These are phyloP conservation scores for Thelonectria discophora DNA, from an alignment of 2,329 filamentous ascomycete species.

Conservation along the genomic window DNA sequence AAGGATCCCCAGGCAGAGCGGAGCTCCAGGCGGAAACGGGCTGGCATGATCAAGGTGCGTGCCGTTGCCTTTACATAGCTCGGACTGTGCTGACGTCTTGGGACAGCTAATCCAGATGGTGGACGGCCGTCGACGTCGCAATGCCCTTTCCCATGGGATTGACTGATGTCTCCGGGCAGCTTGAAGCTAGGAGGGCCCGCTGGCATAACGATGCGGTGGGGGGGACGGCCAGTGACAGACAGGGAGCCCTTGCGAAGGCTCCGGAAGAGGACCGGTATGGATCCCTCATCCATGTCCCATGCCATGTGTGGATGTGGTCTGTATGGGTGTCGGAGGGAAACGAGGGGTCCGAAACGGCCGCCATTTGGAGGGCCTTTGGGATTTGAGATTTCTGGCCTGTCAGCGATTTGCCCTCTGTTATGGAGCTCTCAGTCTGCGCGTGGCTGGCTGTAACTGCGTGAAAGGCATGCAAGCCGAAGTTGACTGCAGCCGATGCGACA, in stretches of 20 bases:
- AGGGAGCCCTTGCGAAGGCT: conserved; percentile 40
- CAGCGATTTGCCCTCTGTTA: conserved; percentile 12
- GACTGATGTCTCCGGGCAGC: conserved; percentile 36
- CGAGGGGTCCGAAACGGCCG: conserved; percentile 14
- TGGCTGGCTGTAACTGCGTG: conserved; percentile 12
- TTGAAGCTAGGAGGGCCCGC: conserved; percentile 23
- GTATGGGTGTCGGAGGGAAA: conserved; percentile 12
- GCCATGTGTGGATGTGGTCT: conserved; percentile 13
- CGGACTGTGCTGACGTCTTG: conserved; percentile 40
- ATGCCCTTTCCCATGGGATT: conserved; percentile 43
- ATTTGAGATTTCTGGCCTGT: conserved; percentile 9
- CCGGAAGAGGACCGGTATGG: conserved; percentile 34
- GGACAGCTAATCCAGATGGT: conserved; percentile 41
- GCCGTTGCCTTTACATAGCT: conserved; percentile 36
- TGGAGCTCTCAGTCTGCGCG: conserved; percentile 4
- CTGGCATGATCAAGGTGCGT: conserved; percentile 44
- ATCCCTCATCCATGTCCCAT: conserved; percentile 9
- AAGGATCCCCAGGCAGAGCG: conserved; percentile 40
- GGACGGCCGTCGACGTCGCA: conserved; percentile 43
- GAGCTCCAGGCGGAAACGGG: conserved; percentile 39
- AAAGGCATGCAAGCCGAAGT: conserved; percentile 20
- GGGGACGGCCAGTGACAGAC: conserved; percentile 40
- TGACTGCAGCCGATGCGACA: conserved; percentile 22
- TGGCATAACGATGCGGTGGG: conserved; percentile 40
- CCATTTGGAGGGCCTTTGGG: conserved; percentile 4